Percentiles rank a stretch among this genome's conserved stretches.
Conservation (phyloP, 108 stramenopile genomes). For the Phaeodactylum tricornutum region DNA sequence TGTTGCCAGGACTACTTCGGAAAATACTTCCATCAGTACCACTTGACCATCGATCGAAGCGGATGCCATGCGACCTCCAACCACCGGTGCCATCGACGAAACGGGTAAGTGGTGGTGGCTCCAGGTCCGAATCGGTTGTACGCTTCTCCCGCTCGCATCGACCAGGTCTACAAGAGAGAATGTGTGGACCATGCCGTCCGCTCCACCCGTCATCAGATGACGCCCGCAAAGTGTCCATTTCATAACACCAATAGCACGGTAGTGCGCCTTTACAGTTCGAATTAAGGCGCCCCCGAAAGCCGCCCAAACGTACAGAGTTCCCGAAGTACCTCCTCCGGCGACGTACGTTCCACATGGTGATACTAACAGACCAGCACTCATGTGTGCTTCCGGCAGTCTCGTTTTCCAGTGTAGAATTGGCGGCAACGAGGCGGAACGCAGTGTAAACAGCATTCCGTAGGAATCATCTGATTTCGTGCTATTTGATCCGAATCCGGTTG, state of each 20-base stretch:
- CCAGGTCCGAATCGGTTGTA: conserved; percentile 60
- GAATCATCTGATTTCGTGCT: conserved; percentile 27
- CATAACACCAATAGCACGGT: conserved; percentile 47
- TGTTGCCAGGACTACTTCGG: conserved; percentile 37
- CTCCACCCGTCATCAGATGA: conserved; percentile 66
- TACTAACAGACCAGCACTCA: conserved; percentile 29
- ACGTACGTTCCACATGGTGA: conserved; percentile 64
- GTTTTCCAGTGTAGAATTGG: conserved; percentile 60
- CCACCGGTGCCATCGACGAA: conserved; percentile 25
- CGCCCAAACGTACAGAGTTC: conserved; percentile 55
- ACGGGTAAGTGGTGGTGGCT: conserved; percentile 62
- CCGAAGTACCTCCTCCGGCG: conserved; percentile 47
- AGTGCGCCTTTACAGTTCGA: conserved; percentile 58
- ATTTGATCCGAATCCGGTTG: conserved; percentile 21
- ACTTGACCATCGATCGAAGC: conserved; percentile 53
- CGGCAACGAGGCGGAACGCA: conserved; percentile 20
- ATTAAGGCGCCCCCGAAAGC: conserved; percentile 45
- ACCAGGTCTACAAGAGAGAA: conserved; percentile 59
- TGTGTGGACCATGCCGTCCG: conserved; percentile 74
- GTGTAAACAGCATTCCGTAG: conserved; percentile 34
- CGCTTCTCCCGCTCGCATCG: conserved; percentile 4
- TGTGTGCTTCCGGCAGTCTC: conserved; percentile 49
- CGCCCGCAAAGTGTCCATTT: conserved; percentile 54
- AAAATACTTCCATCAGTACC: conserved; percentile 51
- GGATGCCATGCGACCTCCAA: conserved; percentile 43